Evolutionary conservation across 2,329 filamentous ascomycete genomes (phyloP), one percentile per base, ranked within the genome.

Genomic region (Aurifilum marmelostoma): DNA sequence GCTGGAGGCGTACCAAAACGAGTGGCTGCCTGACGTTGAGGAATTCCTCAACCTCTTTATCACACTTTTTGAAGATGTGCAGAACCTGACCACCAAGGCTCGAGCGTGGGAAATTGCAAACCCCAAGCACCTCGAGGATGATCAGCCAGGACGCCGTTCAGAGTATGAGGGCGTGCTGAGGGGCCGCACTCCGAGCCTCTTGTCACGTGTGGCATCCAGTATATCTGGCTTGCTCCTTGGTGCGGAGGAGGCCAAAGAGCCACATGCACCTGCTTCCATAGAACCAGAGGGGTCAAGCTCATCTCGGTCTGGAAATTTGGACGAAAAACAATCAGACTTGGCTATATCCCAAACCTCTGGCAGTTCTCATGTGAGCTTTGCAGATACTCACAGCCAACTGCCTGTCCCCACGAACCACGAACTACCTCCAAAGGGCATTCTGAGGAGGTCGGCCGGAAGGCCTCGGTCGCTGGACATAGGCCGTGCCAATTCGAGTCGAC

Each of bases 331-430:
- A 27, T 4, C 29, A 3, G 27, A 3, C 50, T 21, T 50, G 34
- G 37, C 63, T 12, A 47, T 29, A n/a, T 59, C 63, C 32, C 41
- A 21, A 27, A 37, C 21, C n/a, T 24, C n/a, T 37, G 37, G 39
- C 18, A 62, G 66, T 24, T n/a, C 47, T 63, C 69, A 66, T 16
- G 69, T 70, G 50, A 65, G 58, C 32, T 70, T 70, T 9, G 62
- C 66, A 27, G 66, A 68, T 41, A 39, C 16, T 9, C 27, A 54
- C 21, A 39, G 7, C 16, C 62, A 52, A 29, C 29, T 29, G 9
- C 52, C 2, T 43, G 21, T 32, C n/a, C 9, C 59, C 27, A 52
- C 11, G 5, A 7, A 9, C 52, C 24, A 29, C 34, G 9, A 29
- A 2, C 7, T 37, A 18, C 32, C 16, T 21, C 41, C 56, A 18